These are phyloP conservation scores for Phaeomoniella chlamydospora DNA, from an alignment of 2,329 filamentous ascomycete species.

Conservation along the genomic window DNA sequence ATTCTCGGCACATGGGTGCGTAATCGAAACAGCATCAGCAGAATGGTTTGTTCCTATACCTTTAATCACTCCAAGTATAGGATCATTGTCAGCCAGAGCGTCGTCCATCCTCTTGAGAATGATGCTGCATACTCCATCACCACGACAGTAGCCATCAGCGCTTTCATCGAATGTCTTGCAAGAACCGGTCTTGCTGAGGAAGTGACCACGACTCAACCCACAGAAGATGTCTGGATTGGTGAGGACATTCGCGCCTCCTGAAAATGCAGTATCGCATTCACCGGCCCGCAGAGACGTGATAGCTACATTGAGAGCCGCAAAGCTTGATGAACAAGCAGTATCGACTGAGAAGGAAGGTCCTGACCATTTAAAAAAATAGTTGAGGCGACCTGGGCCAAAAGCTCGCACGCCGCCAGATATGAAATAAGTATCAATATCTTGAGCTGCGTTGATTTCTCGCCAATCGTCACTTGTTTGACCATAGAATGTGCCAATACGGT, in stretches of 20 bases:
- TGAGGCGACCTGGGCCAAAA: constrained; percentile 49
- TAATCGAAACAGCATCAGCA: constrained; percentile 24
- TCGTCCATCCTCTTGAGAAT: constrained; percentile 70
- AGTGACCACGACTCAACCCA: constrained; percentile 61
- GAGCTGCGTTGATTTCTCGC: constrained; percentile 58
- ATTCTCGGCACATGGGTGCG: constrained; percentile 23
- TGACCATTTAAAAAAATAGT: constrained; percentile 65
- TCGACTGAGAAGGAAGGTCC: constrained; percentile 61
- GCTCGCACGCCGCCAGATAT: constrained; percentile 49
- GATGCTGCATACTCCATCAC: constrained; percentile 59
- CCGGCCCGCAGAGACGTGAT: constrained; percentile 61
- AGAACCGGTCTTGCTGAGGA: constrained; percentile 60
- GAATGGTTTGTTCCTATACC: constrained; percentile 70
- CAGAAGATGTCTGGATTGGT: constrained; percentile 72
- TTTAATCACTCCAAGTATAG: constrained; percentile 55
- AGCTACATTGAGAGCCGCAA: constrained; percentile 56
- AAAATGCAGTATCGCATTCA: constrained; percentile 68
- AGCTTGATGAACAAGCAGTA: constrained; percentile 64
- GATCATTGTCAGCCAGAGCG: constrained; percentile 59
- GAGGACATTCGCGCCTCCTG: constrained; percentile 63
- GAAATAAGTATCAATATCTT: constrained; percentile 58
- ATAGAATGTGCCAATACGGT: constrained; percentile 59
- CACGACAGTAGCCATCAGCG: constrained; percentile 72
- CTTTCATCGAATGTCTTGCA: constrained; percentile 72
- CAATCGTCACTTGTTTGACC: constrained; percentile 65